phyloP scores from a whole-genome alignment of 2,329 filamentous ascomycete species.

The Pseudogymnoascus verrucosus region DNA sequence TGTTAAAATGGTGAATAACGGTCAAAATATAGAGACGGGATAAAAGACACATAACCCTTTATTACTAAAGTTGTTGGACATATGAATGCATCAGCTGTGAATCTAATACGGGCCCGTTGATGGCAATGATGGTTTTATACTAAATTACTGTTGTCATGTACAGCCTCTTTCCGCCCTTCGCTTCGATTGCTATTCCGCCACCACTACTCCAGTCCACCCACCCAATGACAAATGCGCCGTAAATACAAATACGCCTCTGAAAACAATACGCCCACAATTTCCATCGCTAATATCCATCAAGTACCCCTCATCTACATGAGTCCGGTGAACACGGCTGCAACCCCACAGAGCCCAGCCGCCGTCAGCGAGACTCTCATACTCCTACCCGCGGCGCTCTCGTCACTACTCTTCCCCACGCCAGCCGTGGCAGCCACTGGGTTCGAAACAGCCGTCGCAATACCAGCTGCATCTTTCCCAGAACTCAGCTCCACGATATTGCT shows the following conservation, averaged over 20 bases:
- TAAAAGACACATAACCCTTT: too few relatives aligned
- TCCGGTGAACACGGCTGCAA: not conserved
- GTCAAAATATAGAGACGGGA: too few relatives aligned
- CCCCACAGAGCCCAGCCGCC: not conserved
- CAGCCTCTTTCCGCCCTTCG: too few relatives aligned
- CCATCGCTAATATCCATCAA: not conserved
- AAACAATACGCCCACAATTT: not conserved
- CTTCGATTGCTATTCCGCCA: not conserved
- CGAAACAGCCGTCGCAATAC: conserved; percentile 43
- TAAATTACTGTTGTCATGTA: too few relatives aligned
- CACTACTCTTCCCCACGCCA: conserved; percentile 22
- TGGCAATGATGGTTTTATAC: too few relatives aligned
- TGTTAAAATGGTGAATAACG: too few relatives aligned
- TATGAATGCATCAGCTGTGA: too few relatives aligned
- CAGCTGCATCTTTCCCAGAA: conserved; percentile 40
- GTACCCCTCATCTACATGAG: not conserved
- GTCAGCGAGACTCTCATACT: not conserved
- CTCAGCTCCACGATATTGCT: conserved; percentile 48
- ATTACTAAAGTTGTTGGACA: too few relatives aligned
- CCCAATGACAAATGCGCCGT: not conserved
- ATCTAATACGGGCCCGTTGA: too few relatives aligned
- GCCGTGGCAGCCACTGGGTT: conserved; percentile 43
- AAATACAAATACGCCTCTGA: not conserved
- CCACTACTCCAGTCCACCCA: not conserved
- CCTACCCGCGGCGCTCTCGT: not conserved